Evolutionary conservation across 768 basidiomycete genomes (phyloP), one percentile per base, ranked within the genome.

Genomic region (Pleurotus platypus): DNA sequence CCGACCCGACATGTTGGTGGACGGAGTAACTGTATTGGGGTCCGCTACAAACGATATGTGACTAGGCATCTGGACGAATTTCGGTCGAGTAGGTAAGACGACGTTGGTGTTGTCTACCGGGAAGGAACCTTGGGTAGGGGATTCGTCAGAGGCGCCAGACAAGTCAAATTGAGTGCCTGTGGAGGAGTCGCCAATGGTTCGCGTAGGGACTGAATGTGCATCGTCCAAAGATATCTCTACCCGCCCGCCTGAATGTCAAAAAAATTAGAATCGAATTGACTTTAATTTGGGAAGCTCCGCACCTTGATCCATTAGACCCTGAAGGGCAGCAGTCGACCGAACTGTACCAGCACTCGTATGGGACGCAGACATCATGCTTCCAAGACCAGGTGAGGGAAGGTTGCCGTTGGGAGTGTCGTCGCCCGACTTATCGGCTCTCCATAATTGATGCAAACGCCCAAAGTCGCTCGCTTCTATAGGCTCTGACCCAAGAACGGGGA

Each of bases 301-400:
- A 79, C 80, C 82, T 64, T 84, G 78, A 58, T 89, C 85, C 86
- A 88, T 87, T 9, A 87, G 74, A 49, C 79, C 78, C 55, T 86
- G 83, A 72, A 89, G 74, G 0, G 80, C 85, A 46, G 82, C 74
- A 55, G 64, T 64, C 56, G 74, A 69, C 57, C 70, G 64, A 26
- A 69, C 62, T 6, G 70, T 63, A 1, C 66, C 59, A 8, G 72
- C 64, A 7, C 63, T 59, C 26, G 63, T 62, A 49, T 66, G 64
- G 2, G 71, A 65, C 15, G 49, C 26, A 4, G 49, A 16, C 11
- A 37, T 35, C 13, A 37, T 30, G 9, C 49, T 18, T 8, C 22
- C 27, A 30, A 54, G n/a, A 39, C 35, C 35, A 12, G 18, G 39
- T 5, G 37, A n/a, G 42, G 51, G 37, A 22, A 38, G 24, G 13